Conservation (phyloP, 257 asterid genomes). For the Salvia miltiorrhiza region DNA sequence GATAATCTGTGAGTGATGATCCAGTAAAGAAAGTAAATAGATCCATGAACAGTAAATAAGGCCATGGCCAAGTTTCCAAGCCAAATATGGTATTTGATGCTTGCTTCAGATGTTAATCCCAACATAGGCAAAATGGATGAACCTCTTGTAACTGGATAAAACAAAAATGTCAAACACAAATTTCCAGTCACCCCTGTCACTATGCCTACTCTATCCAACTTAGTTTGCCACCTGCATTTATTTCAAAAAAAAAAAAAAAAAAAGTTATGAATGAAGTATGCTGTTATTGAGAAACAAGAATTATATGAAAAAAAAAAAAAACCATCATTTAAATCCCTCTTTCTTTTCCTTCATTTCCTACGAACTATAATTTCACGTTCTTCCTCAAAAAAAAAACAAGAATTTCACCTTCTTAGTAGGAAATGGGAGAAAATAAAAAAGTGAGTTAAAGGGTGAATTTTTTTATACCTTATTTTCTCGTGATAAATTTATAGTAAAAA, state of each 20-base stretch:
- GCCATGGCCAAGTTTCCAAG: slow-evolving; percentile 74
- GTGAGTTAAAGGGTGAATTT: too few species aligned
- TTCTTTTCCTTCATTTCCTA: too few species aligned
- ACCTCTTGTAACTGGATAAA: slow-evolving; percentile 80
- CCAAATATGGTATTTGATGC: slow-evolving; percentile 89
- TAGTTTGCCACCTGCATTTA: slow-evolving; percentile 77
- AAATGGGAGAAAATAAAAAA: too few species aligned
- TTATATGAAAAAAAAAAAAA: too few species aligned
- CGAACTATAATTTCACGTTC: too few species aligned
- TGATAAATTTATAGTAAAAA: too few species aligned
- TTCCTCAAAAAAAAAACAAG: too few species aligned
- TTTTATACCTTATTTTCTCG: too few species aligned
- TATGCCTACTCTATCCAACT: slow-evolving; percentile 76
- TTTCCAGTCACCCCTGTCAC: slow-evolving; percentile 82
- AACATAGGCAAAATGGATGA: slow-evolving; percentile 80
- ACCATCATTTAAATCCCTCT: too few species aligned
- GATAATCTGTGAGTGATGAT: slow-evolving; percentile 63
- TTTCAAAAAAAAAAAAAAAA: background rate
- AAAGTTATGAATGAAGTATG: background rate
- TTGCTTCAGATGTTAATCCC: slow-evolving; percentile 77
- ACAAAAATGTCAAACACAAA: slow-evolving; percentile 70
- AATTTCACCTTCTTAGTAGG: too few species aligned
- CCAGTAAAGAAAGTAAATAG: slow-evolving; percentile 67
- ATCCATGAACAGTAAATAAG: slow-evolving; percentile 72
- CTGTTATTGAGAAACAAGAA: background rate